Evolutionary conservation across 1,284 basidiomycete genomes (phyloP).

Genomic region (Volvariella volvacea): DNA sequence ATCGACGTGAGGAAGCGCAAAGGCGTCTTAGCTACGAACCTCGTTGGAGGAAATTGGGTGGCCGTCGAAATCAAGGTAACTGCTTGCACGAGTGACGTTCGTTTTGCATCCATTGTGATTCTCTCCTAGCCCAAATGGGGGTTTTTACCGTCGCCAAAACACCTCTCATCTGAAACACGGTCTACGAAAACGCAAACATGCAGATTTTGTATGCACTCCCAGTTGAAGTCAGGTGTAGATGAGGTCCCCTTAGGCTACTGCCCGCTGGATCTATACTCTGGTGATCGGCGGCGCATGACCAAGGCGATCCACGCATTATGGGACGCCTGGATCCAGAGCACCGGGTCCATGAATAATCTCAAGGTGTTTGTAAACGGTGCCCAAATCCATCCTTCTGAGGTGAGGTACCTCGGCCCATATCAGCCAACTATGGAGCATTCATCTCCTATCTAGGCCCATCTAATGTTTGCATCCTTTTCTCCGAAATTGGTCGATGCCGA

Average conservation of each 20-base stretch:
- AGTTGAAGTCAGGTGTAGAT: slow-evolving; percentile 39
- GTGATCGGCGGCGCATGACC: slow-evolving; percentile 45
- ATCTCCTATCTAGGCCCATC: slow-evolving; percentile 16
- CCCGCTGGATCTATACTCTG: slow-evolving; percentile 84
- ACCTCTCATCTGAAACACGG: slow-evolving; percentile 53
- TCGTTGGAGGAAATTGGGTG: slow-evolving; percentile 54
- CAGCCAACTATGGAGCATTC: not conserved
- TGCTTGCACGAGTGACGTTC: no score
- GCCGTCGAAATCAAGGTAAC: slow-evolving; percentile 85
- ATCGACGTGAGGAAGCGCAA: slow-evolving; percentile 52
- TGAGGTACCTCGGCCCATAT: slow-evolving; percentile 24
- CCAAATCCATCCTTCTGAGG: slow-evolving; percentile 52
- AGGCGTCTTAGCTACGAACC: slow-evolving; percentile 69
- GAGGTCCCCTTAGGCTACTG: slow-evolving; percentile 58
- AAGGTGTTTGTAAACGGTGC: slow-evolving; percentile 69
- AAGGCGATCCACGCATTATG: slow-evolving; percentile 71
- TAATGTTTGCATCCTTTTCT: slow-evolving; percentile 14
- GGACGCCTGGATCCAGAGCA: slow-evolving; percentile 58
- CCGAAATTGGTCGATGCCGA: not conserved
- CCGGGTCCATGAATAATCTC: slow-evolving; percentile 72
- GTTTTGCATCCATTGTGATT: no score
- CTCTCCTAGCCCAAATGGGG: slow-evolving; percentile 87
- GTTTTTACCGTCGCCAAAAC: slow-evolving; percentile 62
- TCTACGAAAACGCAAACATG: slow-evolving; percentile 66
- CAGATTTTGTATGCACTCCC: slow-evolving; percentile 86